Evolutionary conservation across 2,329 filamentous ascomycete genomes (phyloP), one percentile per base, ranked within the genome.

Genomic region (Verticillium klebahnii): DNA sequence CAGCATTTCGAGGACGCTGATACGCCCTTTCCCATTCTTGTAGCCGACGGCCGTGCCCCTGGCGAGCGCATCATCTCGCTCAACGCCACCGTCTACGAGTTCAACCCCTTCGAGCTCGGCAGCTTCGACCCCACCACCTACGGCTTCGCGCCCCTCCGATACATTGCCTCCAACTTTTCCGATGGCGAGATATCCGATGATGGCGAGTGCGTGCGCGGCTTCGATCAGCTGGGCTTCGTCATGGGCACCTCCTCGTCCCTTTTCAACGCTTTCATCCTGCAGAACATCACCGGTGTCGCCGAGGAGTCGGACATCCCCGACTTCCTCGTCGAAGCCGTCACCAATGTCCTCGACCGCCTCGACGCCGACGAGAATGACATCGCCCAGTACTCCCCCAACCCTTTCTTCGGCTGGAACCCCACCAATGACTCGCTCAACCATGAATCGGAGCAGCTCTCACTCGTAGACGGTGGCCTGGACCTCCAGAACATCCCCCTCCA

Each of bases 201-300:
- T 69, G 79, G 81, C 34, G 61, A 62, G 36, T 80, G 85, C 65
- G 75, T 81, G 32, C 71, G 71, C 29, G 92, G 92, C 1, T 93
- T 92, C 67, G 92, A 96, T 73, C 93, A 91, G 67, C 85, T 85
- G 7, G 90, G 90, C 1, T 96, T 87, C 69, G 80, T 95, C 36
- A 91, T 94, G 85, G 91, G 91, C 62, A 95, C 92, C 0, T 92
- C 89, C 12, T 92, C 89, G 17, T 88, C 89, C 9, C 80, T 96
- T 4, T 96, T 96, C 80, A 96, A 96, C 77, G 80, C 88, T 61
- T 81, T 96, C 82, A 81, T 96, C 87, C 40, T 95, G 86, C 31
- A 79, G 69, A 71, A 78, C 62, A 77, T 67, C 52, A 57, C 71
- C 23, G 71, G 65, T 68, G 32, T 66, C 64, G 40, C 64, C 61